Conservation (phyloP, 1,139 yeast species). For the Petasospora fabianii region DNA sequence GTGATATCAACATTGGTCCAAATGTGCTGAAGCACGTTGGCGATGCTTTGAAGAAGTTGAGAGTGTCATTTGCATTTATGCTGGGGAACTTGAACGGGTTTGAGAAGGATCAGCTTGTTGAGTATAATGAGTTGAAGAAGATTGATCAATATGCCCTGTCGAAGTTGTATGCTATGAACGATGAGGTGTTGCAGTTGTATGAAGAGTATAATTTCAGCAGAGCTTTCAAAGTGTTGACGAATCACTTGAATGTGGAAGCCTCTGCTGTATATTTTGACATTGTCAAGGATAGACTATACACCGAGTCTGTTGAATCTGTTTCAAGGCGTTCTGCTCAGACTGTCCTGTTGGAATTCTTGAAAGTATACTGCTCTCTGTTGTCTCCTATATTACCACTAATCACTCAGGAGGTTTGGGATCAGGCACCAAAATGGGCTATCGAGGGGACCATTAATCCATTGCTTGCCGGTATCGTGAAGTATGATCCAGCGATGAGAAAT, state of each 20-base stretch:
- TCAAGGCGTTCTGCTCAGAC: conserved; percentile 69
- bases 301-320: conserved; percentile 47
- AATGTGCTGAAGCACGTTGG: conserved; percentile 71
- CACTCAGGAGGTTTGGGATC: conserved; percentile 85
- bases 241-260: conserved; percentile 69
- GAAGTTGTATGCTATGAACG: conserved; percentile 48
- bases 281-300: conserved; percentile 80
- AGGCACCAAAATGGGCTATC: conserved; percentile 38
- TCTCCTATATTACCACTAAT: conserved; percentile 82
- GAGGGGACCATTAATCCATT: conserved; percentile 47
- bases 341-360: conserved; percentile 59
- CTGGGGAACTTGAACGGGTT: conserved; percentile 66
- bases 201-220: conserved; percentile 61
- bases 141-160: conserved; percentile 66
- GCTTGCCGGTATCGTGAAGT: conserved; percentile 35
- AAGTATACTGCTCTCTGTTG: conserved; percentile 58
- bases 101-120: conserved; percentile 25
- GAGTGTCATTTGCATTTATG: conserved; percentile 77
- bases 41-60: conserved; percentile 73
- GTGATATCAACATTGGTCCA: conserved; percentile 74
- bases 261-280: conserved; percentile 86
- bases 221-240: conserved; percentile 57
- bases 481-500: conserved; percentile 38
- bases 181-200: conserved; percentile 43
- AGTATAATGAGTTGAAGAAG: conserved; percentile 41